Base-by-base conservation (phyloP, 1,284 basidiomycete genomes). In the Apiotrichum porosum region DNA sequence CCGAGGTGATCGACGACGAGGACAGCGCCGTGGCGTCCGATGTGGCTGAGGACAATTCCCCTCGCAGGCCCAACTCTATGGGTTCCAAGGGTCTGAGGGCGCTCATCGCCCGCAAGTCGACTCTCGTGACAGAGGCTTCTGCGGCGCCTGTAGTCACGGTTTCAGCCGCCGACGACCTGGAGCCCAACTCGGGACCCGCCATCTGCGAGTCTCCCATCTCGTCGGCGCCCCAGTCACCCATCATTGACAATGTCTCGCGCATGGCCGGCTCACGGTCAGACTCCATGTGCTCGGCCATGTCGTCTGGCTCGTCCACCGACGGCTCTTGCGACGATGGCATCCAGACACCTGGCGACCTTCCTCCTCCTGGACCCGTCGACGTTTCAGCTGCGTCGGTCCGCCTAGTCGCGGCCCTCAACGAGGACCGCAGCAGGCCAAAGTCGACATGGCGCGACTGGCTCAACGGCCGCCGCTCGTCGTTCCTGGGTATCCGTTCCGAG, bases 271-370 rank as follows among this genome's bases (percentile, higher is more conserved):
- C 39, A 2, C 58, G 66, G 15, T 61, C 63, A 12, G 57, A 51
- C 31, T 68, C 66, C 3, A 54, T 57, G 31, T 50, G 54, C 45
- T 62, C 60, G 34, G 56, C 54, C 4, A 23, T 55, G 23, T 56
- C 53, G 19, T 63, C 60, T 26, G 51, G 54, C 14, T 56, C 54
- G 22, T 68, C 66, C 33, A 50, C 53, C 9, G 52, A 51, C 17
- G 43, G 47, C 42, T 62, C 58, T n/a, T n/a, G n/a, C 10, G 61
- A 52, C 39, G 65, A 70, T 33, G 68, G 58, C 2, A 43, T 61
- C 21, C 52, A 58, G 35, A 71, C 68, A 1, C 68, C 68, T 40
- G 14, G 26, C 54, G 18, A 49, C 5, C 39, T 42, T 28, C 26
- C n/a, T 51, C 54, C 28, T 47, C 54, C 28, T 24, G 37, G 21